Evolutionary conservation across 2,329 filamentous ascomycete genomes (phyloP), one percentile per base, ranked within the genome.

Genomic region (Claviceps arundinis): DNA sequence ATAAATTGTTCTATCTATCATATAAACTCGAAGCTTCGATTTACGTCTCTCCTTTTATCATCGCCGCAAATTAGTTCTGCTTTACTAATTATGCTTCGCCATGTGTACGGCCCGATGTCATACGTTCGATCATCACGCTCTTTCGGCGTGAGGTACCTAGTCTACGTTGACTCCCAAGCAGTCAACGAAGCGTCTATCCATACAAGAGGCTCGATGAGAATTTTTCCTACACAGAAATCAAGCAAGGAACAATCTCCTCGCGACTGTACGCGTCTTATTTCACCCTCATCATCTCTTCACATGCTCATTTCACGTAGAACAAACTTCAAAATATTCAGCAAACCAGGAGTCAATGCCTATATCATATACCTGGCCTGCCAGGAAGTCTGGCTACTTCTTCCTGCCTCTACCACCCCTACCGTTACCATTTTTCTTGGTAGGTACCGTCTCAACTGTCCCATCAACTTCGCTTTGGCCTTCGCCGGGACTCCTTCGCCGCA

Each of bases 401-500:
- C 67, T 73, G 16, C 66, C 66, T 56, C 71, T 69, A 2, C 68
- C 64, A 17, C 66, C 67, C 60, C 61, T 70, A 48, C 58, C 58
- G 50, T 59, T 54, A 24, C 55, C 56, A 40, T 63, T 58, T 62
- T 72, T 78, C 65, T 70, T 75, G 54, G 57, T 53, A 17, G 63
- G 50, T 48, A 56, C 57, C 48, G 63, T 62, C 51, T 71, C 65
- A 8, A 57, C 78, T 37, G 80, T 80, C 60, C 82, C 81, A 57
- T 69, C 67, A 49, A 65, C 57, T 54, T 81, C 82, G 55, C 84
- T 82, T 58, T 84, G 76, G 48, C 80, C 80, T 52, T 85, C 83
- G 1, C 87, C 87, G 11, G 88, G 82, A 64, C 88, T 95, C 64
- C 89, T 85, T 54, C 89, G 79, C 58, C 91, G 78, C 76, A 95